Evolutionary conservation across 2,329 filamentous ascomycete genomes (phyloP).

Genomic region (Cladobotryum mycophilum): DNA sequence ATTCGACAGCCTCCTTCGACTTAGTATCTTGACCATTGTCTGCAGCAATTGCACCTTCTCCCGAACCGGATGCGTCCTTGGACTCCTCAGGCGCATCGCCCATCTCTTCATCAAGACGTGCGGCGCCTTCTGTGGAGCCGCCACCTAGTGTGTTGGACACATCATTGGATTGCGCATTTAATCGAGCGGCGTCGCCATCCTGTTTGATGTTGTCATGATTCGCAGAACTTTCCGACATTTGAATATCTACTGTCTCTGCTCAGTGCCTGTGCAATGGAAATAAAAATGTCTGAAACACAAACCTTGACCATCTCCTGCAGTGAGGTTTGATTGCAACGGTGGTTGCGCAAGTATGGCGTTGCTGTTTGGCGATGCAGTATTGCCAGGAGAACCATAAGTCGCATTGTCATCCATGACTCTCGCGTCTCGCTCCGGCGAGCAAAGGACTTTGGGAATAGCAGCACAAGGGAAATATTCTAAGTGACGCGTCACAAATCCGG

Average conservation of each 20-base stretch:
- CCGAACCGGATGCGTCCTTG: slow-evolving; percentile 41
- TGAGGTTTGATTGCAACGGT: slow-evolving; percentile 40
- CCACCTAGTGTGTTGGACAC: slow-evolving; percentile 63
- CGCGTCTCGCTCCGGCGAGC: slow-evolving; percentile 3
- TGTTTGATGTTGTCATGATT: slow-evolving; percentile 50
- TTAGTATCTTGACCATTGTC: slow-evolving; percentile 53
- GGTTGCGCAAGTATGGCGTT: slow-evolving; percentile 53
- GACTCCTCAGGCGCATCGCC: slow-evolving; percentile 54
- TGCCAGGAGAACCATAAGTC: slow-evolving; percentile 52
- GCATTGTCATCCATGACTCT: slow-evolving; percentile 51
- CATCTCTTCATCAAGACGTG: slow-evolving; percentile 75
- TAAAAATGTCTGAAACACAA: slow-evolving; percentile 11
- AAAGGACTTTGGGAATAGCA: too few relatives aligned
- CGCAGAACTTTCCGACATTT: slow-evolving; percentile 51
- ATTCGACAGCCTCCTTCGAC: slow-evolving; percentile 75
- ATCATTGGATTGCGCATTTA: slow-evolving; percentile 51
- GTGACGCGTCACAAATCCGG: too few relatives aligned
- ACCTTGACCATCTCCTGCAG: slow-evolving; percentile 42
- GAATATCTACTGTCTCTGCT: slow-evolving; percentile 43
- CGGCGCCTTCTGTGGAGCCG: slow-evolving; percentile 48
- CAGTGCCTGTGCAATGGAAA: not conserved
- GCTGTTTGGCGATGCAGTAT: slow-evolving; percentile 49
- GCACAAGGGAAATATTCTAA: too few relatives aligned
- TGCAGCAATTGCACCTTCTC: slow-evolving; percentile 43
- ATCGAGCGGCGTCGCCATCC: slow-evolving; percentile 53